A percentile compares a stretch with the other conserved stretches of the same genome.
Conservation (phyloP, 768 basidiomycete genomes). For the Lactarius trivialis region DNA sequence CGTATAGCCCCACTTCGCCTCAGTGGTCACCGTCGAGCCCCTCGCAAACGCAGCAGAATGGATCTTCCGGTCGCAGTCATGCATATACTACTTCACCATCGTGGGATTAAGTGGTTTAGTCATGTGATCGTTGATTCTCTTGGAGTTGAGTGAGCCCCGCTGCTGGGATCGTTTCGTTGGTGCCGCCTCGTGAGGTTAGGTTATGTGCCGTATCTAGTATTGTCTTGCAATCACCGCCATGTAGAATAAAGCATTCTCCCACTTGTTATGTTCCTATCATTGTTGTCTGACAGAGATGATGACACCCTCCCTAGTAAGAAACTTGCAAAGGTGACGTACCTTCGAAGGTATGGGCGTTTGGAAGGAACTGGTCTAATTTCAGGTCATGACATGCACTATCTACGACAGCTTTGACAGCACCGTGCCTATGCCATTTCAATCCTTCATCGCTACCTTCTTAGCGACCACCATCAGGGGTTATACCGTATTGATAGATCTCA, state of each 20-base stretch:
- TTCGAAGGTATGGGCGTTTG: not conserved
- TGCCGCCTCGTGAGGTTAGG: slow-evolving; percentile 11
- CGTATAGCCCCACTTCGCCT: slow-evolving; percentile 83
- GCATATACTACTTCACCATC: slow-evolving; percentile 47
- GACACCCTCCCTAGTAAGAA: not conserved
- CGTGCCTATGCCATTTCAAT: not conserved
- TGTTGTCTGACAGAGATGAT: not conserved
- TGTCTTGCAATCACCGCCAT: slow-evolving; percentile 20
- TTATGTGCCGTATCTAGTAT: slow-evolving; percentile 18
- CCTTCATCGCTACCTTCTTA: not conserved
- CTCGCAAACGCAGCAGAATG: slow-evolving; percentile 41
- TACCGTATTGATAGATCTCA: not conserved
- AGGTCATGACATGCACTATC: not conserved
- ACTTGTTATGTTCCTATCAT: not conserved
- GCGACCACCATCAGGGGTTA: not conserved
- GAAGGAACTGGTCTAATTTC: not conserved
- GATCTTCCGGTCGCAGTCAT: slow-evolving; percentile 33
- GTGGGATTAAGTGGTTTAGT: slow-evolving; percentile 35
- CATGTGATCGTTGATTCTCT: not conserved
- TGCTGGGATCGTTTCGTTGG: slow-evolving; percentile 5
- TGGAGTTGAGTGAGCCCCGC: not conserved
- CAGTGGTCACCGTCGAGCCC: slow-evolving; percentile 78
- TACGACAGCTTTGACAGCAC: not conserved
- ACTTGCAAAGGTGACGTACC: not conserved
- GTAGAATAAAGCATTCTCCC: slow-evolving; percentile 19